These are phyloP conservation scores for Ustilago vetiveriae DNA, from an alignment of 1,284 basidiomycete genomes.

Conservation along the genomic window DNA sequence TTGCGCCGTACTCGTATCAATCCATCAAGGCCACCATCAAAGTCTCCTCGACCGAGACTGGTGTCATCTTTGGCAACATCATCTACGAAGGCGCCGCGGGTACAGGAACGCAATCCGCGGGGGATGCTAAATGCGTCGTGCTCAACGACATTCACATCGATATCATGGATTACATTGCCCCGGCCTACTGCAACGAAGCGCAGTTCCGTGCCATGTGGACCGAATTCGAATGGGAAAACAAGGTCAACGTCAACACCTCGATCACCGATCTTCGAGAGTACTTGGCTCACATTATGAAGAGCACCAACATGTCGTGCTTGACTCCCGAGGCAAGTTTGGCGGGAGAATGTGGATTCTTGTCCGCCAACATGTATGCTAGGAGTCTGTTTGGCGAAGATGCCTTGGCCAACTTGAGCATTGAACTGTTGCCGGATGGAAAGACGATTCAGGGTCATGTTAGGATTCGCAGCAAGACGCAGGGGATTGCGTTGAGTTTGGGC, in stretches of 20 bases:
- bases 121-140: conserved; percentile 78
- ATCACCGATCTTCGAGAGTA: conserved; percentile 84
- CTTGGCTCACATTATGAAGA: conserved; percentile 81
- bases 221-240: conserved; percentile 98
- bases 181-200: conserved; percentile 92
- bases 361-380: conserved; percentile 91
- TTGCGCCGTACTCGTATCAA: conserved; percentile 96
- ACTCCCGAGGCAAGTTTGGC: conserved; percentile 90
- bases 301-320: conserved; percentile 95
- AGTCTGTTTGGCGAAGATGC: conserved; percentile 97
- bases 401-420: conserved; percentile 92
- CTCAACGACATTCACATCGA: conserved; percentile 98
- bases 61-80: conserved; percentile 97
- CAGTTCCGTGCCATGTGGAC: conserved; percentile 91
- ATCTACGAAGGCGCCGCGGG: conserved; percentile 77
- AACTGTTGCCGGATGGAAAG: conserved; percentile 77
- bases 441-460: conserved; percentile 65
- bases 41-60: conserved; percentile 84
- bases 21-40: conserved; percentile 99
- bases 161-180: conserved; percentile 99
- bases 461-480: conserved; percentile 65
- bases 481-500: conserved; percentile 88
- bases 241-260: conserved; percentile 86
- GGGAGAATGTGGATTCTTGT: conserved; percentile 91
- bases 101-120: conserved; percentile 48